Base-by-base conservation (phyloP, 2,329 filamentous ascomycete genomes). In the Ceratocystis albifundus region DNA sequence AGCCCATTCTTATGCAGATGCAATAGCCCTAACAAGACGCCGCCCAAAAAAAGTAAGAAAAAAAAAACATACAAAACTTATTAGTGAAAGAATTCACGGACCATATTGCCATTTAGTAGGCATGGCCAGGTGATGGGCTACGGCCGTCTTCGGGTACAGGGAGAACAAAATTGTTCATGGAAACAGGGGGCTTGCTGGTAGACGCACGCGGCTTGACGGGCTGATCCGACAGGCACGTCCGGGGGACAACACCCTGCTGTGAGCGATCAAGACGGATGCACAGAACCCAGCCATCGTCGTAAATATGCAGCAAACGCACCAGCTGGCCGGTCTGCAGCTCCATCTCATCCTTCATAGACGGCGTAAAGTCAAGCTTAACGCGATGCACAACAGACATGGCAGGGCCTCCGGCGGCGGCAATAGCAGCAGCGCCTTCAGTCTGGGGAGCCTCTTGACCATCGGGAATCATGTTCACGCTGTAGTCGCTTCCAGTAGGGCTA, bases 271-370 rank as follows among this genome's bases (percentile, higher is more conserved):
- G 86, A 70, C 88, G 88, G 71, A 91, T 88, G 76, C 91, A 96
- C 66, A 97, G 89, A 73, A 92, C 90, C 94, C 94, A 99, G 72
- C 94, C 94, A 77, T 99, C 94, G 74, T 99, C 94, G 72, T 97
- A 99, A 76, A 96, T 92, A 73, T 97, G 93, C 64, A 97, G 80
- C 70, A 99, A 80, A 70, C 93, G 84, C 63, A 97, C 90, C 62
- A 99, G 80, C 69, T 95, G 87, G 64, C 94, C 94, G 67, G 87
- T 84, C 69, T 80, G 83, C 57, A 99, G 81, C 69, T 85, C 88
- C 72, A 99, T 80, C 76, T 99, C 94, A 73, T 99, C 94, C 4
- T 90, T 88, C 81, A 97, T 87, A 2, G 89, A 93, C 30, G 94
- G 92, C 74, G 85, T 88, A 76, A 97, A 99, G 75, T 96, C 92